A percentile compares a stretch with the other conserved stretches of the same genome.
These are phyloP conservation scores for Penicillium sp. DNA, from an alignment of 2,329 filamentous ascomycete species.

Conservation along the genomic window DNA sequence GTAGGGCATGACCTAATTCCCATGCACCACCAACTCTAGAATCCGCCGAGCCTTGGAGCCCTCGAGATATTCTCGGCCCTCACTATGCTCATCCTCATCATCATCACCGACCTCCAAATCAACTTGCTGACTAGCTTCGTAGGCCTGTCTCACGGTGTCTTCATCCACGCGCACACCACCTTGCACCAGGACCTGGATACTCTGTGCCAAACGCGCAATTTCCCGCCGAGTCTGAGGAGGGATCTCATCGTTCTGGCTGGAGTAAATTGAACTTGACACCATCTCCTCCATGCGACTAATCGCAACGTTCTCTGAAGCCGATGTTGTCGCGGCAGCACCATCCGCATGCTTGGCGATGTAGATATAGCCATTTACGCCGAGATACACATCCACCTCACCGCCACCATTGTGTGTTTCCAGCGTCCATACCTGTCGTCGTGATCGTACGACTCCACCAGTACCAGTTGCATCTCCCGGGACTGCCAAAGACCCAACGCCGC, in stretches of 20 bases:
- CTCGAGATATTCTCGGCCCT: slow-evolving; percentile 45
- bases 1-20: neutral
- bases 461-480: slow-evolving; percentile 66
- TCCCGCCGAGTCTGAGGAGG: slow-evolving; percentile 75
- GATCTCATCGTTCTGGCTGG: slow-evolving; percentile 90
- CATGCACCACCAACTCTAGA: slow-evolving; percentile 31
- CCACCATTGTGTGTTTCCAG: slow-evolving; percentile 52
- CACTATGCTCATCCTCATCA: slow-evolving; percentile 35
- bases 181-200: slow-evolving; percentile 80
- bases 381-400: slow-evolving; percentile 73
- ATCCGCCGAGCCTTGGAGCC: slow-evolving; percentile 41
- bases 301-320: slow-evolving; percentile 54
- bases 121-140: slow-evolving; percentile 77
- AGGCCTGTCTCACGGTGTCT: slow-evolving; percentile 79
- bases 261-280: slow-evolving; percentile 84
- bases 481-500: slow-evolving; percentile 50
- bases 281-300: slow-evolving; percentile 88
- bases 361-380: slow-evolving; percentile 96
- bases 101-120: slow-evolving; percentile 44
- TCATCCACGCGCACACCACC: slow-evolving; percentile 84
- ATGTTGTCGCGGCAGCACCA: slow-evolving; percentile 40
- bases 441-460: slow-evolving; percentile 73
- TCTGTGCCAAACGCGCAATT: slow-evolving; percentile 79
- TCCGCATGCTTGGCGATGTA: slow-evolving; percentile 88
- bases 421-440: slow-evolving; percentile 85